phyloP scores from a whole-genome alignment of 2,329 filamentous ascomycete species.

The Lasiodiplodia citricola region DNA sequence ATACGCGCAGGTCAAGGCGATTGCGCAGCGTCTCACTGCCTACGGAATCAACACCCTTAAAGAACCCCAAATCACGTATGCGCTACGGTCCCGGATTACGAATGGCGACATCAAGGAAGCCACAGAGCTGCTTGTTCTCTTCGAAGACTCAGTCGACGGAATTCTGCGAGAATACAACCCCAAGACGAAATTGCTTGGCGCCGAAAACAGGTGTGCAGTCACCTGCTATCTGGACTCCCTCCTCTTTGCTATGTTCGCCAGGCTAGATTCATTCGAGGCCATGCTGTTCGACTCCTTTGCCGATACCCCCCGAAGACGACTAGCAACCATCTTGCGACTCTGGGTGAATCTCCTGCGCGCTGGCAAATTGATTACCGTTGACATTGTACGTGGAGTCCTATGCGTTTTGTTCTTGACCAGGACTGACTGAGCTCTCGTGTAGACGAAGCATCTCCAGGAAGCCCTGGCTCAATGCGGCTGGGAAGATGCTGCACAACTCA shows the following conservation, averaged over 20 bases:
- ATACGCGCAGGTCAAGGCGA: constrained; percentile 52
- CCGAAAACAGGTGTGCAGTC: constrained; percentile 81
- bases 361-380: constrained; percentile 82
- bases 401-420: neutral
- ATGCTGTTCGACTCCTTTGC: constrained; percentile 83
- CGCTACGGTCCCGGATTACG: constrained; percentile 66
- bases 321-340: constrained; percentile 79
- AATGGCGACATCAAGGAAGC: constrained; percentile 75
- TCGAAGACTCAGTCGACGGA: constrained; percentile 82
- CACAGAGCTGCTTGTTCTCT: constrained; percentile 75
- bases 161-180: constrained; percentile 77
- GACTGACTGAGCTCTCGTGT: constrained; percentile 4
- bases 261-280: constrained; percentile 87
- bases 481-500: constrained; percentile 75
- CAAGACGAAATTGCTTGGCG: constrained; percentile 75
- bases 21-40: constrained; percentile 58
- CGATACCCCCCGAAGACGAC: constrained; percentile 72
- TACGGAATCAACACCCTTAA: constrained; percentile 62
- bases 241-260: constrained; percentile 94
- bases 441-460: constrained; percentile 85
- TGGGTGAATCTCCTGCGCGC: constrained; percentile 93
- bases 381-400: constrained; percentile 67
- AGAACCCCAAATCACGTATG: constrained; percentile 68
- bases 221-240: constrained; percentile 95
- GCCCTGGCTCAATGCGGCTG: constrained; percentile 85